Evolutionary conservation across 2,329 filamentous ascomycete genomes (phyloP).

Genomic region (Fusarium tanahbumbuense): DNA sequence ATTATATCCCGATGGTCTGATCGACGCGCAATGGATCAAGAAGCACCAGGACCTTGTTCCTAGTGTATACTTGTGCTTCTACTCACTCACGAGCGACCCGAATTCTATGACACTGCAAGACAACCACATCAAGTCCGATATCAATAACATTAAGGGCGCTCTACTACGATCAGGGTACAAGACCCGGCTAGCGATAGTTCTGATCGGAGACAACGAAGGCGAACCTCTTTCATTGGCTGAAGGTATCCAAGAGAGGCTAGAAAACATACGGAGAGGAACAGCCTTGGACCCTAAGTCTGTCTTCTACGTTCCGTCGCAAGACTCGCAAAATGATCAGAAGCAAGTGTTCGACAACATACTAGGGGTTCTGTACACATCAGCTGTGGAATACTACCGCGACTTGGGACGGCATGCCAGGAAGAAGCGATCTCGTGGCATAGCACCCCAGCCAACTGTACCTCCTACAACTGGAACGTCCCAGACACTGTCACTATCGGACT

Average conservation of each 20-base stretch:
- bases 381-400: slow-evolving; percentile 92
- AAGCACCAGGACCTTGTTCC: slow-evolving; percentile 91
- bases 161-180: slow-evolving; percentile 79
- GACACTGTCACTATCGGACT: slow-evolving; percentile 84
- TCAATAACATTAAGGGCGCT: slow-evolving; percentile 78
- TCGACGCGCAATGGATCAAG: slow-evolving; percentile 83
- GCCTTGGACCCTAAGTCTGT: slow-evolving; percentile 85
- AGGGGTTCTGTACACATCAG: slow-evolving; percentile 75
- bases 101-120: slow-evolving; percentile 83
- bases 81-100: slow-evolving; percentile 77
- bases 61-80: slow-evolving; percentile 83
- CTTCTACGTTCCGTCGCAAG: slow-evolving; percentile 83
- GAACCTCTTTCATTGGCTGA: slow-evolving; percentile 67
- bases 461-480: slow-evolving; percentile 87
- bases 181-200: slow-evolving; percentile 78
- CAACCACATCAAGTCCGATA: slow-evolving; percentile 87
- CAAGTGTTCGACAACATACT: slow-evolving; percentile 81
- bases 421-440: slow-evolving; percentile 83
- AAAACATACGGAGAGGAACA: slow-evolving; percentile 81
- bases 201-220: slow-evolving; percentile 49
- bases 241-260: slow-evolving; percentile 74
- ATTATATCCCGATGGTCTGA: slow-evolving; percentile 89
- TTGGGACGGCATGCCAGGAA: slow-evolving; percentile 91
- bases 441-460: slow-evolving; percentile 83
- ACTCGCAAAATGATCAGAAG: slow-evolving; percentile 76